Percentiles rank a stretch among this genome's conserved stretches.
Conservation (phyloP, 202 grass and related monocot species). For the Brachypodium distachyon region DNA sequence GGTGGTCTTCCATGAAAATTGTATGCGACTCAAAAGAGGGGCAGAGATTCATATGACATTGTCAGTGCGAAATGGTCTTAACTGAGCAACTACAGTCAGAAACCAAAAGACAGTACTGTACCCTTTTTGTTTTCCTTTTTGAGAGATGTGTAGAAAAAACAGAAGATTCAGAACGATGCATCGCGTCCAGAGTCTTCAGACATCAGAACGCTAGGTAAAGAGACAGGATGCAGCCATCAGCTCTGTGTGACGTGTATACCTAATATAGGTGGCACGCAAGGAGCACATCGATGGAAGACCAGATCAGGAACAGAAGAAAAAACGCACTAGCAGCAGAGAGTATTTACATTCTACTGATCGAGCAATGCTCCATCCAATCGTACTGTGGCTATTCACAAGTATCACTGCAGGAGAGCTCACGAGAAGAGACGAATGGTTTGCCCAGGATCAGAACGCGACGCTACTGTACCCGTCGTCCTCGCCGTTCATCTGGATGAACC, state of each 20-base stretch:
- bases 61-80: not conserved
- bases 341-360: not conserved
- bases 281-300: too few species aligned
- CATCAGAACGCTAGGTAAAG: too few species aligned
- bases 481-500: conserved; percentile 49
- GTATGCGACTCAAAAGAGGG: not conserved
- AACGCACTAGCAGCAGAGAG: too few species aligned
- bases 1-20: not conserved
- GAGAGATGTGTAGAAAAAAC: not conserved
- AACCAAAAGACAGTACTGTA: not conserved
- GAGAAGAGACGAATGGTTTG: not conserved
- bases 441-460: conserved; percentile 28
- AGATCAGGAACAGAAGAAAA: too few species aligned
- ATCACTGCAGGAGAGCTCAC: too few species aligned
- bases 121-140: not conserved
- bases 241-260: too few species aligned
- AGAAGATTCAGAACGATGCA: not conserved
- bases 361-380: too few species aligned
- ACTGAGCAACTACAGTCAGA: not conserved
- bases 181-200: not conserved
- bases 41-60: not conserved
- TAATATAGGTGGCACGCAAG: too few species aligned
- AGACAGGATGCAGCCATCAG: too few species aligned
- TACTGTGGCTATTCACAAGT: conserved; percentile 1
- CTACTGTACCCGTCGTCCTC: conserved; percentile 49